Evolutionary conservation across 768 basidiomycete species (phyloP).

Genomic region (Calocybe gangraenosa): DNA sequence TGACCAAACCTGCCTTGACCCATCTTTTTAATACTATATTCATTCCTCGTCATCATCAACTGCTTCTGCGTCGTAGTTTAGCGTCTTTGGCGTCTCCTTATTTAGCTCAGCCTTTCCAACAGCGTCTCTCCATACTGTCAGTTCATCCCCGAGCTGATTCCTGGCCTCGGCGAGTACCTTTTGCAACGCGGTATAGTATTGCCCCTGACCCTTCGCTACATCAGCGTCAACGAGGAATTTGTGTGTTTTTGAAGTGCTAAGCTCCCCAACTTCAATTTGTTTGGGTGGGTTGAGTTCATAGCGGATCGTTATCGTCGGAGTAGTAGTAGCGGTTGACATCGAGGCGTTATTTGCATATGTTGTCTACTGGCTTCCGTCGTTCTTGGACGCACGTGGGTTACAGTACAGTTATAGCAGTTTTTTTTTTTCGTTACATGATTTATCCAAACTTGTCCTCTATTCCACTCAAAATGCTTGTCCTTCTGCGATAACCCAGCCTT

Average conservation of each 20-base stretch:
- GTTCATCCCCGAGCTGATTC: conserved; percentile 54
- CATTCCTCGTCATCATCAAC: conserved; percentile 41
- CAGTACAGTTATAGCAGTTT: conserved; percentile 9
- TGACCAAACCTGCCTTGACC: conserved; percentile 6
- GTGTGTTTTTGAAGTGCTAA: conserved; percentile 18
- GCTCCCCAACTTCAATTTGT: conserved; percentile 15
- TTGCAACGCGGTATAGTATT: conserved; percentile 50
- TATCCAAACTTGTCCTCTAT: neutral
- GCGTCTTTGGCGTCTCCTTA: conserved; percentile 48
- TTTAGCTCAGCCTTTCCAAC: conserved; percentile 60
- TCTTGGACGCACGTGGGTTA: conserved; percentile 14
- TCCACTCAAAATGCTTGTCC: conserved; percentile 39
- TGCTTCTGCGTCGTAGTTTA: conserved; percentile 38
- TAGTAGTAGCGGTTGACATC: conserved; percentile 18
- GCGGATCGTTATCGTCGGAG: conserved; percentile 30
- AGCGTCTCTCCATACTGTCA: conserved; percentile 73
- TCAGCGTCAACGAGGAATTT: conserved; percentile 17
- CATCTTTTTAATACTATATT: conserved; percentile 5
- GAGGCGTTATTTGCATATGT: conserved; percentile 19
- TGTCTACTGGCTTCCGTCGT: conserved; percentile 12
- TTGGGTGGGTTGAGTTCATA: conserved; percentile 42
- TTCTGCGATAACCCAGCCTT: conserved; percentile 47
- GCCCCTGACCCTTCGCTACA: conserved; percentile 19
- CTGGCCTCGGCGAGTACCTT: conserved; percentile 48
- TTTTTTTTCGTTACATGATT: conserved; percentile 3